A percentile compares a stretch with the other conserved stretches of the same genome.
These are phyloP conservation scores for Sherardia arvensis DNA, from an alignment of 257 asterid genomes.

Conservation along the genomic window DNA sequence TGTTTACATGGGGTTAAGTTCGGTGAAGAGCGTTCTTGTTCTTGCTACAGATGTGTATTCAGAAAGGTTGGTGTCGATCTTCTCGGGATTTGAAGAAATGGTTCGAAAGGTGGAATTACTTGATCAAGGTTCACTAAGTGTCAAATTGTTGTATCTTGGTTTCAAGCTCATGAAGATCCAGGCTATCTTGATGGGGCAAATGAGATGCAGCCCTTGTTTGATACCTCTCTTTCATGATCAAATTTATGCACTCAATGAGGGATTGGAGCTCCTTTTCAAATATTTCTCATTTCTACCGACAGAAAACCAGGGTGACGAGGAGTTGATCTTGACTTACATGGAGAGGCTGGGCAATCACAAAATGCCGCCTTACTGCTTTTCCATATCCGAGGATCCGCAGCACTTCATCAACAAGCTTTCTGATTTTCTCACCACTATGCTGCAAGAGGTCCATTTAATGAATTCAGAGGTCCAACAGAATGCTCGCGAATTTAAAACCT, in stretches of 20 bases:
- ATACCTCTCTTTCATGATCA: not conserved
- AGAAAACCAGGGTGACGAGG: not conserved
- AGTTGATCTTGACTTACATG: not conserved
- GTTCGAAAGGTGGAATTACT: no score
- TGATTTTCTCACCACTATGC: not conserved
- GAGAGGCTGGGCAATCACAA: not conserved
- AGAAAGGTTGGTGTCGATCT: not conserved
- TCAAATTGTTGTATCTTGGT: not conserved
- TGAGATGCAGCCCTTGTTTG: not conserved
- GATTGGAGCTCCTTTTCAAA: not conserved
- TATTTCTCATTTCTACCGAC: not conserved
- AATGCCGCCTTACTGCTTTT: not conserved
- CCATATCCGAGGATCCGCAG: not conserved
- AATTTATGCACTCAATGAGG: not conserved
- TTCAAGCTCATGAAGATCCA: not conserved
- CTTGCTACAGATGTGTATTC: no score
- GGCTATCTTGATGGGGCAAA: not conserved
- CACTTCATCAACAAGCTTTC: not conserved
- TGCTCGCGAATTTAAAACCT: conserved; percentile 1
- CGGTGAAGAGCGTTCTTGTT: no score
- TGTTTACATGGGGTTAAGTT: no score
- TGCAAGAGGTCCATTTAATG: not conserved
- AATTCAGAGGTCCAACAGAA: not conserved
- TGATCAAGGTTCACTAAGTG: not conserved
- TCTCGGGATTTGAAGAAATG: no score